phyloP scores from a whole-genome alignment of 129 eudicot genomes.

The Silybum marianum region DNA sequence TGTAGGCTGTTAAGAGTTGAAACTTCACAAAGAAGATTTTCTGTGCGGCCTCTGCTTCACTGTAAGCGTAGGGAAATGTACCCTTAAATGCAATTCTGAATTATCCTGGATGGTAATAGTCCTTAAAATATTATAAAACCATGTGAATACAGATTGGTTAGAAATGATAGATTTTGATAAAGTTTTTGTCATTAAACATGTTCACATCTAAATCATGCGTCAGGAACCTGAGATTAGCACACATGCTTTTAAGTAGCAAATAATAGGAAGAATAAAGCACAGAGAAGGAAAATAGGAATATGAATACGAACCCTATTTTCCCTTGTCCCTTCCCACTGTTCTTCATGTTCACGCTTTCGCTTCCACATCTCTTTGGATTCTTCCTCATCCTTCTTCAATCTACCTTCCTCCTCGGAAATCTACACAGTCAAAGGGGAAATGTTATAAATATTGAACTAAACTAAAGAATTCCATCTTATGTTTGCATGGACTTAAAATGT shows the following conservation, averaged over 20 bases:
- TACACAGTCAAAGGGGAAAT: slow-evolving; percentile 15
- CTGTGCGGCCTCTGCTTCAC: not conserved
- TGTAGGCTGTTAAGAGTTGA: not conserved
- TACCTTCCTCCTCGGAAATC: slow-evolving; percentile 99
- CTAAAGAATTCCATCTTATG: not conserved
- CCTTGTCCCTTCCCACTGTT: slow-evolving; percentile 99
- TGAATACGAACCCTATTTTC: slow-evolving; percentile 77
- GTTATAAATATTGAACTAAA: not conserved
- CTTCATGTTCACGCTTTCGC: slow-evolving; percentile 97
- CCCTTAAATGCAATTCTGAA: not conserved
- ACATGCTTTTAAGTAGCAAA: not conserved
- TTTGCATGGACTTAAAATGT: not conserved
- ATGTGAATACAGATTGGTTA: not conserved
- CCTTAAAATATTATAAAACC: not conserved
- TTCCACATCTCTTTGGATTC: slow-evolving; percentile 98
- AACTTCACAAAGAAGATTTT: not conserved
- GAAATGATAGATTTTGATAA: not conserved
- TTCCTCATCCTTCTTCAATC: slow-evolving; percentile 98
- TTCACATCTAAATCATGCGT: slow-evolving; percentile 9
- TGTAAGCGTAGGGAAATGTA: not conserved
- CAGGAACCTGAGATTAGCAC: slow-evolving; percentile 10
- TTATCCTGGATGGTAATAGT: not conserved
- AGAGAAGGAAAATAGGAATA: not conserved
- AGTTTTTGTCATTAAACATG: not conserved
- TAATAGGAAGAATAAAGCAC: not conserved